Evolutionary conservation across 2,329 filamentous ascomycete genomes (phyloP).

Genomic region (Dryadomyces sulphureus): DNA sequence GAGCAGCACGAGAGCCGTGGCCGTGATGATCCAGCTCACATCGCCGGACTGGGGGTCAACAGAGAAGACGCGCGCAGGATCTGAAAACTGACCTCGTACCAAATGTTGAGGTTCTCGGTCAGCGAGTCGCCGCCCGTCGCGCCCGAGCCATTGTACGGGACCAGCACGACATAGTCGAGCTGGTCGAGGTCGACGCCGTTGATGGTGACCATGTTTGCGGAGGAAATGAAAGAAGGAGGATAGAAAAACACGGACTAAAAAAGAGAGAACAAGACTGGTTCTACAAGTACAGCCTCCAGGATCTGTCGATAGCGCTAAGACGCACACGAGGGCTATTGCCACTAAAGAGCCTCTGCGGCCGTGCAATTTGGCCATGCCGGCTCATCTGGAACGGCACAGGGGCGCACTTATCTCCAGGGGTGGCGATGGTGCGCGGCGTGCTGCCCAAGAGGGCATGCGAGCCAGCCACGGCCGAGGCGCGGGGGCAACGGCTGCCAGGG

Average conservation of each 20-base stretch:
- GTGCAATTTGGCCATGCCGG: not conserved
- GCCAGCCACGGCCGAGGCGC: too few relatives aligned
- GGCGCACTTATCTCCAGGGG: not conserved
- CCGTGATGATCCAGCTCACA: slow-evolving; percentile 70
- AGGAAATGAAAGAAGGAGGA: not conserved
- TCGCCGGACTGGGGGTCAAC: slow-evolving; percentile 50
- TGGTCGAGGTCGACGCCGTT: slow-evolving; percentile 26
- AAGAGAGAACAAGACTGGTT: not conserved
- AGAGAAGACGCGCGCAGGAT: slow-evolving; percentile 7
- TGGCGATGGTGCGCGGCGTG: not conserved
- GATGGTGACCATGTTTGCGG: slow-evolving; percentile 16
- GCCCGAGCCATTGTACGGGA: slow-evolving; percentile 50
- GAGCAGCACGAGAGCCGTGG: slow-evolving; percentile 70
- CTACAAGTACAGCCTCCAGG: too few relatives aligned
- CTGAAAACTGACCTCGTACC: slow-evolving; percentile 47
- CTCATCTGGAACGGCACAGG: not conserved
- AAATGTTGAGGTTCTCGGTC: slow-evolving; percentile 58
- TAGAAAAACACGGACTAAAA: not conserved
- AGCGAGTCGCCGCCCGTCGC: slow-evolving; percentile 54
- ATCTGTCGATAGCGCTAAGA: not conserved
- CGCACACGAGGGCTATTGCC: not conserved
- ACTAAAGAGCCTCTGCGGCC: not conserved
- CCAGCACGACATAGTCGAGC: slow-evolving; percentile 28
- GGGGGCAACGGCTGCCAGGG: too few relatives aligned
- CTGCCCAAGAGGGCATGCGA: too few relatives aligned